Evolutionary conservation across 805 yeast species (phyloP).

Genomic region (Kazachstania bromeliacearum): DNA sequence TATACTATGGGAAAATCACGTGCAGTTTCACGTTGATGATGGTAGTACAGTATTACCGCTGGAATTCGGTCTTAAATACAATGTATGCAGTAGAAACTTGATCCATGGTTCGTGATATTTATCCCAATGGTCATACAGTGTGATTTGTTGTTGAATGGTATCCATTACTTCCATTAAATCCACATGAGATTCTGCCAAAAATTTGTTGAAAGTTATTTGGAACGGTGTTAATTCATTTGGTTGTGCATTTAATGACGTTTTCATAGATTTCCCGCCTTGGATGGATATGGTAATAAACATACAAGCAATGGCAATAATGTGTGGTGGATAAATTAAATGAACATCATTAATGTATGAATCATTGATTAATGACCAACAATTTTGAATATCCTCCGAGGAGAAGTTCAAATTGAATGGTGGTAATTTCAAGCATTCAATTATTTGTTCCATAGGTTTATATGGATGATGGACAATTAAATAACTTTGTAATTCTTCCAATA

Average conservation of each 20-base stretch:
- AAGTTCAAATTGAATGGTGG: conserved; percentile 27
- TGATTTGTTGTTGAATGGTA: conserved; percentile 74
- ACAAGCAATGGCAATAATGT: conserved; percentile 72
- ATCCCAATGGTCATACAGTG: conserved; percentile 80
- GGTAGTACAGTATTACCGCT: too few relatives aligned
- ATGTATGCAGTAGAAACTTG: conserved; percentile 29
- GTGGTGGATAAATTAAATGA: conserved; percentile 79
- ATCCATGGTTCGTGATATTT: conserved; percentile 62
- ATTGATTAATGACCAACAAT: conserved; percentile 82
- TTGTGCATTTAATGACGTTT: background rate
- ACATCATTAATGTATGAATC: conserved; percentile 85
- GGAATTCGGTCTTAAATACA: conserved; percentile 19
- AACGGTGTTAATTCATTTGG: conserved; percentile 28
- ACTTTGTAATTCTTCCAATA: conserved; percentile 78
- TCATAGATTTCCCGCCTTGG: conserved; percentile 9
- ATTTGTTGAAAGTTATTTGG: conserved; percentile 27
- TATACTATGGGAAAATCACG: too few relatives aligned
- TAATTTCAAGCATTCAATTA: conserved; percentile 35
- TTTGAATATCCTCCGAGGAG: conserved; percentile 63
- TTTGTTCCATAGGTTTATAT: conserved; percentile 50
- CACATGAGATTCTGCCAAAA: conserved; percentile 66
- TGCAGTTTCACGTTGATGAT: too few relatives aligned
- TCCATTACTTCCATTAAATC: conserved; percentile 71
- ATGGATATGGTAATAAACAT: conserved; percentile 58
- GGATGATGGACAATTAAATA: conserved; percentile 70